These are phyloP conservation scores for Paradendryphiella salina DNA, from an alignment of 2,329 filamentous ascomycete species.

Conservation along the genomic window DNA sequence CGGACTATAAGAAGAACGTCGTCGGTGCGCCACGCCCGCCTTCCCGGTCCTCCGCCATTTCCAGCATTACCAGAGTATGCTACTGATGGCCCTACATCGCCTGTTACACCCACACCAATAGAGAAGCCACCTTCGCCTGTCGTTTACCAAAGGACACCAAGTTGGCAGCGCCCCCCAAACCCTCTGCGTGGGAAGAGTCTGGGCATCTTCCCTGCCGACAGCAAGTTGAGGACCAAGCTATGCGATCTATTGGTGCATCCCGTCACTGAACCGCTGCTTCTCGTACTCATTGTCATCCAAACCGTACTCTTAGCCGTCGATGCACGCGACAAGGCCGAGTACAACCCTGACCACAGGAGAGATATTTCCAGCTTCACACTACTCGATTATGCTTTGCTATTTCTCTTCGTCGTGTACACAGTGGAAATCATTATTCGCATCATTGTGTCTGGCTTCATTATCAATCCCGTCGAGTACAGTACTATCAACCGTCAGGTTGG, in stretches of 20 bases:
- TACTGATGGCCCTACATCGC: conserved; percentile 47
- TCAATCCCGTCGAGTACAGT: conserved; percentile 90
- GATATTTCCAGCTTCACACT: conserved; percentile 67
- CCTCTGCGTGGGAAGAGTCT: conserved; percentile 84
- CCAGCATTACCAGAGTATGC: conserved; percentile 57
- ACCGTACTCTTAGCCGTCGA: conserved; percentile 86
- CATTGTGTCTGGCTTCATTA: conserved; percentile 88
- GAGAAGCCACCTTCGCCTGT: conserved; percentile 48
- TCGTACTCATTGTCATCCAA: conserved; percentile 86
- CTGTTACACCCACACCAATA: conserved; percentile 33
- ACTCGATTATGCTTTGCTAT: conserved; percentile 80
- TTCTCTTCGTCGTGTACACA: conserved; percentile 86
- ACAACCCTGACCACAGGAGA: conserved; percentile 53
- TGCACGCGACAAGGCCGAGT: conserved; percentile 71
- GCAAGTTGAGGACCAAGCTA: conserved; percentile 70
- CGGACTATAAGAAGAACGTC: conserved; percentile 67
- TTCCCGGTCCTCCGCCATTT: conserved; percentile 57
- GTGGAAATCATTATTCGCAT: conserved; percentile 80
- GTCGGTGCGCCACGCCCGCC: conserved; percentile 58
- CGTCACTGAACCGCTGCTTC: conserved; percentile 80
- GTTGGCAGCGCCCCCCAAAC: conserved; percentile 60
- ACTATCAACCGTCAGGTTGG: conserved; percentile 80
- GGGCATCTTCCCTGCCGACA: conserved; percentile 81
- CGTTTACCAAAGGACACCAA: conserved; percentile 21
- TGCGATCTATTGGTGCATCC: conserved; percentile 87